phyloP scores from a whole-genome alignment of 352 stramenopile genomes.

The Globisporangium paroecandrum region DNA sequence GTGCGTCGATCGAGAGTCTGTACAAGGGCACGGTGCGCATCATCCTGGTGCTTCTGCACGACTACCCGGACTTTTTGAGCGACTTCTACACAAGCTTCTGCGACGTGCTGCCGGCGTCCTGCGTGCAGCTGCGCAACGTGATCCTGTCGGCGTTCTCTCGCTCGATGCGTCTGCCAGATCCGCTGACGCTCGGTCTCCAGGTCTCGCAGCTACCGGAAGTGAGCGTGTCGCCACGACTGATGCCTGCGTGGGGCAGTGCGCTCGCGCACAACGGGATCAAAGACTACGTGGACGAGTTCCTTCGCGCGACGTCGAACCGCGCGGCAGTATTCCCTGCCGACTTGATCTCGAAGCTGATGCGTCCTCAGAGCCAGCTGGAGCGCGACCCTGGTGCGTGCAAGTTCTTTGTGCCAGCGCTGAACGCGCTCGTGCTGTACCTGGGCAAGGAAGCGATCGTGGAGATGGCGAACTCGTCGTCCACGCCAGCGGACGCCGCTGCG shows the following conservation, averaged over 20 bases:
- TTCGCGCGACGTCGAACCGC: constrained; percentile 86
- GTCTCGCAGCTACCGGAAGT: constrained; percentile 97
- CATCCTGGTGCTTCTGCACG: constrained; percentile 97
- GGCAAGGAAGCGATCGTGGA: constrained; percentile 83
- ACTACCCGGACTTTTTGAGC: constrained; percentile 98
- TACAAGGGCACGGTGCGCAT: constrained; percentile 99
- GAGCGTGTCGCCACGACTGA: constrained; percentile 90
- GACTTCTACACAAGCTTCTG: constrained; percentile 99
- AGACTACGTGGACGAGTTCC: constrained; percentile 94
- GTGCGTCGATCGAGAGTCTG: constrained; percentile 90
- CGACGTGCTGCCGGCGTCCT: constrained; percentile 96
- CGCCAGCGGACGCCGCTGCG: constrained; percentile 4
- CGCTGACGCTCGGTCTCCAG: constrained; percentile 97
- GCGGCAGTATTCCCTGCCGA: constrained; percentile 87
- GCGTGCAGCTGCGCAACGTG: constrained; percentile 98
- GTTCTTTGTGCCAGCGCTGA: constrained; percentile 93
- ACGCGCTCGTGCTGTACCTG: constrained; percentile 84
- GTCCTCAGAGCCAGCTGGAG: constrained; percentile 54
- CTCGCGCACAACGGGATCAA: constrained; percentile 90
- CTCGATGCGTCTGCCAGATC: constrained; percentile 96
- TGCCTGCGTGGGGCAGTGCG: constrained; percentile 93
- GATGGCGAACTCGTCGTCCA: constrained; percentile 50
- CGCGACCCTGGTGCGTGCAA: constrained; percentile 70
- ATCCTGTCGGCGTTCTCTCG: constrained; percentile 97
- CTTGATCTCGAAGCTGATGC: constrained; percentile 72